Percentiles rank a stretch among this genome's conserved stretches.
Evolutionary conservation across 1,139 yeast species (phyloP).

Genomic region (Protomyces gravidus): DNA sequence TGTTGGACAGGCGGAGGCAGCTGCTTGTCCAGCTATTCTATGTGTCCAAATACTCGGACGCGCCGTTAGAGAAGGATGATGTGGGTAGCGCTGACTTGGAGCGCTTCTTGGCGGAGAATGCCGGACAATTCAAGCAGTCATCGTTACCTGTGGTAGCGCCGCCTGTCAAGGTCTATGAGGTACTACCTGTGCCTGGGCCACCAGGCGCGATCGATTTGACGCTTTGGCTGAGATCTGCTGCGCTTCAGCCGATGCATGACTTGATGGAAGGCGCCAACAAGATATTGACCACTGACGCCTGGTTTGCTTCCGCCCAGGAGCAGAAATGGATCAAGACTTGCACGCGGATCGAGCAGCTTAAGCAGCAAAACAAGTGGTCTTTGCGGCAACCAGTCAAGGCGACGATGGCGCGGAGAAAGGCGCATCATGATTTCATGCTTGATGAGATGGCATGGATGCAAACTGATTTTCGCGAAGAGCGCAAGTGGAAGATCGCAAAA

Average conservation of each 20-base stretch:
- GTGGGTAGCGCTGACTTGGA: constrained; percentile 9
- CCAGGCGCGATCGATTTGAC: constrained; percentile 53
- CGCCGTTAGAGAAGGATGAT: constrained; percentile 12
- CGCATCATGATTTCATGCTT: constrained; percentile 71
- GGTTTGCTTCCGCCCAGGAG: constrained; percentile 81
- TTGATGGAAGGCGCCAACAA: constrained; percentile 81
- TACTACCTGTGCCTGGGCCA: constrained; percentile 10
- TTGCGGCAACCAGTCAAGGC: constrained; percentile 74
- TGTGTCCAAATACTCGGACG: constrained; percentile 18
- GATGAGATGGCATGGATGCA: constrained; percentile 85
- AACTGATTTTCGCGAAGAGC: constrained; percentile 66
- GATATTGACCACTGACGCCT: constrained; percentile 75
- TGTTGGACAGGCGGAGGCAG: constrained; percentile 24
- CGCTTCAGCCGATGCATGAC: constrained; percentile 77
- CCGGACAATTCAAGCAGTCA: constrained; percentile 8
- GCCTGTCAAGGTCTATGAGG: constrained; percentile 6
- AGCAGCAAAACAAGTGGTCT: constrained; percentile 86
- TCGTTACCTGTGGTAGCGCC: constrained; percentile 10
- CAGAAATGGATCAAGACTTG: constrained; percentile 90
- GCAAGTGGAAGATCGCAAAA: constrained; percentile 36
- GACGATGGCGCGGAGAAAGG: constrained; percentile 57
- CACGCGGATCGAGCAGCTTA: constrained; percentile 86
- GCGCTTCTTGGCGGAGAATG: constrained; percentile 19
- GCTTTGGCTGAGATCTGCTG: constrained; percentile 80
- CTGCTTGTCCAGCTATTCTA: constrained; percentile 24